Evolutionary conservation across 495 filamentous ascomycete species (phyloP).

Genomic region (Penicillium manginii): DNA sequence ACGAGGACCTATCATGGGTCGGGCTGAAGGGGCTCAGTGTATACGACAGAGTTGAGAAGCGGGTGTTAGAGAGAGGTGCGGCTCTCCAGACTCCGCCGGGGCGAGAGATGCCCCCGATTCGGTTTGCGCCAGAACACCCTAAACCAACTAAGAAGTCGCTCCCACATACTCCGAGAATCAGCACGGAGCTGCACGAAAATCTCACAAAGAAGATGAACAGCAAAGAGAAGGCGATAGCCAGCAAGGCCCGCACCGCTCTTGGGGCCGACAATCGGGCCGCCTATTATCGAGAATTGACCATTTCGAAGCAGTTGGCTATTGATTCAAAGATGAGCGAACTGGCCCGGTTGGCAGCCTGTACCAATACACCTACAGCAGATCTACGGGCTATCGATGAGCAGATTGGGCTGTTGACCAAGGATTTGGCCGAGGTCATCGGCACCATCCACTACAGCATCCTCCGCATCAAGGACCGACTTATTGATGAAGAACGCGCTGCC

Average conservation of each 20-base stretch:
- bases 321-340: constrained; percentile 1
- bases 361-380: not conserved
- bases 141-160: constrained; percentile 1
- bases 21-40: constrained; percentile 35
- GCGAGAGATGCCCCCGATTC: constrained; percentile 33
- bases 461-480: constrained; percentile 7
- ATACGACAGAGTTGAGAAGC: constrained; percentile 38
- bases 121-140: constrained; percentile 27
- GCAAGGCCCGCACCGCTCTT: not conserved
- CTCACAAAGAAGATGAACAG: constrained; percentile 6
- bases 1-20: constrained; percentile 17
- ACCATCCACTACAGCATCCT: constrained; percentile 27
- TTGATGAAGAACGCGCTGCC: constrained; percentile 31
- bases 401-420: not conserved
- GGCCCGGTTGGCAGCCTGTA: not conserved
- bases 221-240: not conserved
- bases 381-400: not conserved
- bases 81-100: constrained; percentile 40
- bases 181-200: constrained; percentile 25
- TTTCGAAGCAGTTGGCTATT: constrained; percentile 1
- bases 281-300: not conserved
- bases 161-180: constrained; percentile 27
- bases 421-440: not conserved
- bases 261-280: not conserved
- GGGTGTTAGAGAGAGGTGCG: constrained; percentile 36